Base-by-base conservation (phyloP, 2,329 filamentous ascomycete genomes). In the Penicillium digitatum region DNA sequence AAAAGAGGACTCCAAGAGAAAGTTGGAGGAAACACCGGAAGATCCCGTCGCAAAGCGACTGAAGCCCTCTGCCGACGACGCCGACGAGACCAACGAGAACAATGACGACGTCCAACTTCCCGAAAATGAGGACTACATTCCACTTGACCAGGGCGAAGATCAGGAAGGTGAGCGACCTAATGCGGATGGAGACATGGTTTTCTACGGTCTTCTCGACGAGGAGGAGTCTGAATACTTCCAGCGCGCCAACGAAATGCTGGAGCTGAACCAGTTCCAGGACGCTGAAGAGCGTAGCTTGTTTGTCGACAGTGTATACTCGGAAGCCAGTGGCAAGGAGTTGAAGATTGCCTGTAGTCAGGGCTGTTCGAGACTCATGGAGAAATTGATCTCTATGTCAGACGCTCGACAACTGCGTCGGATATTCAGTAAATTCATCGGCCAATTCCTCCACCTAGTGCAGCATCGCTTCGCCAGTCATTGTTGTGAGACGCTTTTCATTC, bases 401-500 rank as follows among this genome's bases (percentile, higher is more conserved):
- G 81, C 87, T 31, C 77, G 78, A 18, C 94, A 97, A 75, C 87
- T 96, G 73, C 96, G 95, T 79, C 81, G 81, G 45, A 76, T 99
- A 20, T 97, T 97, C 71, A 83, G 84, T 61, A 90, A 88, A 42
- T 96, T 97, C 72, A 86, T 81, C 20, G 87, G 88, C 32, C 89
- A 97, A 74, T 95, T 97, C 74, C 78, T 93, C 55, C 87, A 92
- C 65, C 82, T 99, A 27, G 86, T 96, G 48, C 92, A 95, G 71
- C 94, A 99, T 75, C 88, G 94, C 18, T 99, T 99, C 68, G 94
- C 94, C 5, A 95, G 92, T 57, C 94, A 99, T 77, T 97, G 93
- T 75, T 96, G 92, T 71, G 94, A 99, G 76, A 90, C 90, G 26
- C 81, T 99, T 31, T 97, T 99, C 72, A 79, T 92, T 46, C 85